A percentile compares a stretch with the other conserved stretches of the same genome.
Evolutionary conservation across 2,329 filamentous ascomycete genomes (phyloP).

Genomic region (Ophiostoma himal-ulmi): DNA sequence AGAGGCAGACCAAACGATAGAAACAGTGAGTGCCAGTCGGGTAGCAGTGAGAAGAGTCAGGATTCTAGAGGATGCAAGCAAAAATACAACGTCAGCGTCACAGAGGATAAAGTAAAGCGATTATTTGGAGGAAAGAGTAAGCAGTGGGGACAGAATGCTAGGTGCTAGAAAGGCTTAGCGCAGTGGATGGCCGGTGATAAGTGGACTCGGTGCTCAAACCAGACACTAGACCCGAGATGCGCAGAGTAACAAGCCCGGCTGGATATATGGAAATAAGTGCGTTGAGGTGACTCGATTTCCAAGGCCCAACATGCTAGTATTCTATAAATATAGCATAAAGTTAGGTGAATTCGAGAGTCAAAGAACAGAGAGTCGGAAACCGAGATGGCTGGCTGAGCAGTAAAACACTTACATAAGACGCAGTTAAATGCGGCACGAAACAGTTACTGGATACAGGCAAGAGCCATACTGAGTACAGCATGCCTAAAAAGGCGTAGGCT

Average conservation of each 20-base stretch:
- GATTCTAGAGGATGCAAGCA: not conserved
- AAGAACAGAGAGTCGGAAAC: no score
- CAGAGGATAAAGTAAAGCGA: not conserved
- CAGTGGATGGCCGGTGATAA: not conserved
- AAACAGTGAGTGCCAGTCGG: not conserved
- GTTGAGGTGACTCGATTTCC: no score
- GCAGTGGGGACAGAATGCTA: not conserved
- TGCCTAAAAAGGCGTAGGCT: not conserved
- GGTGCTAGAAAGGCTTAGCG: not conserved
- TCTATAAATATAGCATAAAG: no score
- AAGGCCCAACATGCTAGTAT: no score
- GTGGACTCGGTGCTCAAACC: not conserved
- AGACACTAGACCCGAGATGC: not conserved
- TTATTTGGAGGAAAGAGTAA: not conserved
- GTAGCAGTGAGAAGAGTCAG: not conserved
- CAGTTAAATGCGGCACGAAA: not conserved
- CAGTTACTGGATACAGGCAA: not conserved
- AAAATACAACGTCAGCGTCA: constrained; percentile 6
- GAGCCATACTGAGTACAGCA: no score
- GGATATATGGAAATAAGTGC: not conserved
- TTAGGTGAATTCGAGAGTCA: no score
- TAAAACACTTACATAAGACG: not conserved
- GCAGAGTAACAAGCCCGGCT: not conserved
- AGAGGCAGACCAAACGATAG: not conserved
- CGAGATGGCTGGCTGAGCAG: no score